phyloP scores from a whole-genome alignment of 345 rosid genomes.

The Hibiscus trionum region DNA sequence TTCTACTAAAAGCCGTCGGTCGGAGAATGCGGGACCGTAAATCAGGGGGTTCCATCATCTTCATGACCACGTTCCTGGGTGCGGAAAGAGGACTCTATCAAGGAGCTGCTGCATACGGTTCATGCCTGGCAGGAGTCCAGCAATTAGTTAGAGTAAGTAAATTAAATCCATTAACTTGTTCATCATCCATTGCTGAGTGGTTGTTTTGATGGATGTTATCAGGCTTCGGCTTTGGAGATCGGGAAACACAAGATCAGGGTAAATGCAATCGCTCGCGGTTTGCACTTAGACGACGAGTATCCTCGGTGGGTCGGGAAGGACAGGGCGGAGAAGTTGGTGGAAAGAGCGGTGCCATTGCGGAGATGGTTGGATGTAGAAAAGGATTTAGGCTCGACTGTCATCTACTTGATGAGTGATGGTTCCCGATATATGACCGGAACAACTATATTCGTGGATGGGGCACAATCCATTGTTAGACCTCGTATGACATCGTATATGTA shows the following conservation, averaged over 20 bases:
- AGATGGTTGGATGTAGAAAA: conserved; percentile 65
- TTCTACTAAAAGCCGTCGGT: conserved; percentile 65
- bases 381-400: conserved; percentile 64
- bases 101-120: conserved; percentile 76
- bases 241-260: conserved; percentile 61
- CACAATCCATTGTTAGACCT: conserved; percentile 69
- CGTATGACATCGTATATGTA: conserved; percentile 77
- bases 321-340: conserved; percentile 53
- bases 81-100: conserved; percentile 71
- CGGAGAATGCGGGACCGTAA: conserved; percentile 51
- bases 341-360: conserved; percentile 49
- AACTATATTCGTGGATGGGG: conserved; percentile 73
- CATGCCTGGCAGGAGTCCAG: conserved; percentile 66
- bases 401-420: conserved; percentile 76
- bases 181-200: not conserved
- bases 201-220: not conserved
- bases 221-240: conserved; percentile 51
- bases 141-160: conserved; percentile 68
- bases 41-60: conserved; percentile 66
- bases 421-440: conserved; percentile 86
- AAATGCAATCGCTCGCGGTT: conserved; percentile 57
- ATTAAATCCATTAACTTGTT: not conserved
- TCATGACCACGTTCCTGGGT: conserved; percentile 60
- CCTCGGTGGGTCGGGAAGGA: conserved; percentile 55
- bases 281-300: conserved; percentile 59